A percentile compares a stretch with the other conserved stretches of the same genome.
These are phyloP conservation scores for Sporothrix phasma DNA, from an alignment of 2,329 filamentous ascomycete genomes.

Conservation along the genomic window DNA sequence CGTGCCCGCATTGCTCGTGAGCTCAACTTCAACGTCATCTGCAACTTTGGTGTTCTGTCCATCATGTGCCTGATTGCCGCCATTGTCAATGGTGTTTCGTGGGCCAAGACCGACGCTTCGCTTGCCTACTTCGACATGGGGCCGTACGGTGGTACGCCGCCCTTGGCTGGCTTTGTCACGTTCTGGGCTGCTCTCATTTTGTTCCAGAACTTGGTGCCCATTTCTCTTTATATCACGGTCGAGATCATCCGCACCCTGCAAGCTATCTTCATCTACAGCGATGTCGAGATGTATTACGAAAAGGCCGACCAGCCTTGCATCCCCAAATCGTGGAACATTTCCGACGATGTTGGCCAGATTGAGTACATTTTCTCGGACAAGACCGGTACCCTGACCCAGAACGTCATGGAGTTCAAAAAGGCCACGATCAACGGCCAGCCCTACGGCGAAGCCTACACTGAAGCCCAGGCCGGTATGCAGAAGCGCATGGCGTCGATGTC, in stretches of 20 bases:
- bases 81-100: slow-evolving; percentile 75
- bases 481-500: slow-evolving; percentile 75
- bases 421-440: slow-evolving; percentile 91
- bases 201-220: slow-evolving; percentile 97
- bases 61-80: slow-evolving; percentile 80
- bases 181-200: slow-evolving; percentile 93
- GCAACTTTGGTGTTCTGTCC: slow-evolving; percentile 87
- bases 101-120: slow-evolving; percentile 65
- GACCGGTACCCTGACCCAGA: slow-evolving; percentile 23
- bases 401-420: slow-evolving; percentile 88
- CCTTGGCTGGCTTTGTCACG: slow-evolving; percentile 83
- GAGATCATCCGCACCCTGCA: slow-evolving; percentile 91
- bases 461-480: slow-evolving; percentile 93
- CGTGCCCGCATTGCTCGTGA: slow-evolving; percentile 83
- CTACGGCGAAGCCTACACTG: slow-evolving; percentile 95
- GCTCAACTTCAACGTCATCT: slow-evolving; percentile 94
- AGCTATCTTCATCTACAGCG: slow-evolving; percentile 95
- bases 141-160: slow-evolving; percentile 63
- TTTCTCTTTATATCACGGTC: slow-evolving; percentile 93
- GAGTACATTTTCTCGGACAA: slow-evolving; percentile 74
- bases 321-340: slow-evolving; percentile 98
- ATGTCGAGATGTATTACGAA: slow-evolving; percentile 95
- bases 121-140: slow-evolving; percentile 76
- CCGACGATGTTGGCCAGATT: slow-evolving; percentile 93
- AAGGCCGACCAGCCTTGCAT: slow-evolving; percentile 88